A percentile compares a stretch with the other conserved stretches of the same genome.
Evolutionary conservation across 805 yeast genomes (phyloP).

Genomic region (Ogataea henricii): DNA sequence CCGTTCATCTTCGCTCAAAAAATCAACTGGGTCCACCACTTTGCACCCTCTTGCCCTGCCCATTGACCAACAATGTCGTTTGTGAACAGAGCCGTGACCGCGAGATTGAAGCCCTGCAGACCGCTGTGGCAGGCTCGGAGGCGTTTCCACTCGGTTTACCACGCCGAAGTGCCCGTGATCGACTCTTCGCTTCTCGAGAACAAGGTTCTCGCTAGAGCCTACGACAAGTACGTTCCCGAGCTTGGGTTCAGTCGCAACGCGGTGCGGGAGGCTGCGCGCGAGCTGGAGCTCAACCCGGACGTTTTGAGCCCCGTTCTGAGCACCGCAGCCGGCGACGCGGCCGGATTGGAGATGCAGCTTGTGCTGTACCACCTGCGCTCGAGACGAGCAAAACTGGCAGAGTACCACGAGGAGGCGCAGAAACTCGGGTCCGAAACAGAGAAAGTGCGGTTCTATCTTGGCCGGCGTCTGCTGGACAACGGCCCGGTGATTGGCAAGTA

Average conservation of each 20-base stretch:
- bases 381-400: conserved; percentile 41
- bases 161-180: conserved; percentile 39
- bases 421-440: conserved; percentile 24
- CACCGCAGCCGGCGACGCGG: conserved; percentile 30
- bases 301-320: conserved; percentile 43
- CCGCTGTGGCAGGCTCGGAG: conserved; percentile 14
- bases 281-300: conserved; percentile 42
- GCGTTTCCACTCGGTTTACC: conserved; percentile 41
- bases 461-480: conserved; percentile 54
- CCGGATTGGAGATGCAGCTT: conserved; percentile 42
- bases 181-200: conserved; percentile 40
- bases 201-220: conserved; percentile 36
- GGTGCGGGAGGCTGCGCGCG: conserved; percentile 45
- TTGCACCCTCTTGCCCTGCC: not conserved
- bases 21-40: not conserved
- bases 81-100: not conserved
- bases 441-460: conserved; percentile 35
- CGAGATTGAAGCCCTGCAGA: not conserved
- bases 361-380: conserved; percentile 48
- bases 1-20: not conserved
- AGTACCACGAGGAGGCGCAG: conserved; percentile 29
- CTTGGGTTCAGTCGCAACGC: conserved; percentile 46
- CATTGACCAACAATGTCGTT: not conserved
- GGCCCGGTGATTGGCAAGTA: conserved; percentile 46
- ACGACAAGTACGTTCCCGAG: conserved; percentile 41